Percentiles rank a stretch among this genome's conserved stretches.
These are phyloP conservation scores for Leccinum rimulosum DNA, from an alignment of 768 basidiomycete genomes.

Conservation along the genomic window DNA sequence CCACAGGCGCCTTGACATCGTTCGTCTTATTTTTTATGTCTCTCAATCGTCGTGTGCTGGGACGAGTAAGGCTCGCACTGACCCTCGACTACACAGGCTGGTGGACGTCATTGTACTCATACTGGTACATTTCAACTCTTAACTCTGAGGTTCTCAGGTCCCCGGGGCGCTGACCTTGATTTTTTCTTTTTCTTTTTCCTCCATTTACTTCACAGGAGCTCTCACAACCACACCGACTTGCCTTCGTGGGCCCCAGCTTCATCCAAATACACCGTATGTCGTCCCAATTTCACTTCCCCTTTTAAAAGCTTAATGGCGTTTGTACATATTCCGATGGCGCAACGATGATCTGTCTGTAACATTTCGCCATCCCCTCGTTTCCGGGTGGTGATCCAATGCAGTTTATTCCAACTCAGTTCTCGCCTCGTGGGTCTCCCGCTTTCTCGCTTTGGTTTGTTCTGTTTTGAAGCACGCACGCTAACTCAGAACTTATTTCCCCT, in stretches of 20 bases:
- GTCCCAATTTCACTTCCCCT: not conserved
- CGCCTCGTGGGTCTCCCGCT: slow-evolving; percentile 21
- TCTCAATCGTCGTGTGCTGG: not conserved
- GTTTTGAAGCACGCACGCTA: not conserved
- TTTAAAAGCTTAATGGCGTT: not conserved
- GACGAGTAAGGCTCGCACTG: not conserved
- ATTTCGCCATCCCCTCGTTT: not conserved
- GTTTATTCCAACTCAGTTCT: slow-evolving; percentile 31
- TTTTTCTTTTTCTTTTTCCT: not conserved
- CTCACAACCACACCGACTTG: slow-evolving; percentile 12
- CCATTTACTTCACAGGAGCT: slow-evolving; percentile 12
- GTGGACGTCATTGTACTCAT: slow-evolving; percentile 26
- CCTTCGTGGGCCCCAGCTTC: slow-evolving; percentile 21
- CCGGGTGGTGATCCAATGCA: not conserved
- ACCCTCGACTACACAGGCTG: slow-evolving; percentile 10
- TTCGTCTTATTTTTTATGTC: slow-evolving; percentile 4
- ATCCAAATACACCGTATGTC: slow-evolving; percentile 28
- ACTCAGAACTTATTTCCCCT: not conserved
- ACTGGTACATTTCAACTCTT: slow-evolving; percentile 13
- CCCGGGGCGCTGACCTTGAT: not conserved
- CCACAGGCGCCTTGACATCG: slow-evolving; percentile 27
- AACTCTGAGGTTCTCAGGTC: not conserved
- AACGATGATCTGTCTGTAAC: too few relatives aligned
- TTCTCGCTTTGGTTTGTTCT: not conserved
- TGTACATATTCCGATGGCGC: not conserved